Base-by-base conservation (phyloP, 306 rosid genomes). In the Vigna nakashimae region DNA sequence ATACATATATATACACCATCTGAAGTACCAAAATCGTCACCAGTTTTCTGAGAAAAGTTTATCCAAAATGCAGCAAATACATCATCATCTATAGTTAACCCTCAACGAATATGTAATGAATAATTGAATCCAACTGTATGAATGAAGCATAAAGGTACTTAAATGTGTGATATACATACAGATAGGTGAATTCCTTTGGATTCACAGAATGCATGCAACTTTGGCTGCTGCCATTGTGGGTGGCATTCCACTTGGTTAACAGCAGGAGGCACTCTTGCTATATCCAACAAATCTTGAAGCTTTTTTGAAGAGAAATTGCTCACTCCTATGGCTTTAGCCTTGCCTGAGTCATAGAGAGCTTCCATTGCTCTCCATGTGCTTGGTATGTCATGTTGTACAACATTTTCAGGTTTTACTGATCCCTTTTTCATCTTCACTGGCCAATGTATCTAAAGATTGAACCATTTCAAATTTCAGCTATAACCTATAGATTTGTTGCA, bases 151-250 rank as follows among this genome's bases (percentile, higher is more conserved):
- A 45, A 0, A 36, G 42, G 1, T 1, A 36, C 42, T 36, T 14
- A 51, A 30, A 6, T 22, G 22, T 14, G 15, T 26, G 38, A 11
- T 22, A 26, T 43, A 68, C 76, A 43, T 42, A 57, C 82, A 28
- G 76, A 69, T 43, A 78, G 28, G 30, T 78, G 76, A 45, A 68
- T 62, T 45, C 76, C 82, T 17, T 69, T 69, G 9, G 76, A 58
- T 78, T 57, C 30, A 46, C 82, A 78, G 17, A 78, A 69, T 12
- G 58, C 63, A 5, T 46, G 76, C 68, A 78, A 32, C 49, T 69
- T 69, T 46, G 52, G 70, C 62, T 78, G 82, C 18, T 26, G 17
- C 65, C 65, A 59, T 28, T 10, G 17, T 26, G 65, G 65, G 40
- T 59, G 36, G 4, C 4, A 59, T 26, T 59, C 65, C 38, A 59